These are phyloP conservation scores for Oryza officinalis DNA, from an alignment of 176 grass and related monocot species.

Conservation along the genomic window DNA sequence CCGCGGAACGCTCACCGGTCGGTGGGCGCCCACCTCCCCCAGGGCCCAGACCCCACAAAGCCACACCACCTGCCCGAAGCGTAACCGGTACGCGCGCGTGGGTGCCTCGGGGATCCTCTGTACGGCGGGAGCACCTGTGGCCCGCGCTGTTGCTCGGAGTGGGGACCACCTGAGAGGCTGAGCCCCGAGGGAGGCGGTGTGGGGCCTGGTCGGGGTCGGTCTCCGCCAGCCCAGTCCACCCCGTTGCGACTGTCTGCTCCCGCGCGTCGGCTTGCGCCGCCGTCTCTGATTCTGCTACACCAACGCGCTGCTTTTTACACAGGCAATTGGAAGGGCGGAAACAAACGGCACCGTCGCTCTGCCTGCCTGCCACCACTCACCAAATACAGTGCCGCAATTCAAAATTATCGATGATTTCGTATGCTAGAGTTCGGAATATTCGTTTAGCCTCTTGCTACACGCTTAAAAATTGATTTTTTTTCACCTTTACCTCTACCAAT, in stretches of 20 bases:
- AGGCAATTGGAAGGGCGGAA: background rate
- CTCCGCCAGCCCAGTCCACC: conserved; percentile 36
- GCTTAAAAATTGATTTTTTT: no score
- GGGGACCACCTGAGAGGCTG: background rate
- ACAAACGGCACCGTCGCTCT: background rate
- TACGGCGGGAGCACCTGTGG: conserved; percentile 4
- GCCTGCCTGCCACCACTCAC: background rate
- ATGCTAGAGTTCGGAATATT: no score
- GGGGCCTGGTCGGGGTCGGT: background rate
- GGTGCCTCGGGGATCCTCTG: conserved; percentile 42
- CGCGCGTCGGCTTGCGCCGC: conserved; percentile 28
- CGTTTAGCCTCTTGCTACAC: no score
- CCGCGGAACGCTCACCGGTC: background rate
- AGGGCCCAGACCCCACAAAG: background rate
- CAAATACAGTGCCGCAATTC: background rate
- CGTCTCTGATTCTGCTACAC: conserved; percentile 4
- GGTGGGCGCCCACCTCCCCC: conserved; percentile 29
- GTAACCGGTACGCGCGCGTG: conserved; percentile 46
- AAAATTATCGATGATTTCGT: background rate
- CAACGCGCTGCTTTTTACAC: background rate
- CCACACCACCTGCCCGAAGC: conserved; percentile 28
- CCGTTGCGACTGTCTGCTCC: conserved; percentile 21
- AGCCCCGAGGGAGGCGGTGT: background rate
- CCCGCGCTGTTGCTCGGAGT: background rate
- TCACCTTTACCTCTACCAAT: no score